Evolutionary conservation across 495 filamentous ascomycete genomes (phyloP), one percentile per base, ranked within the genome.

Genomic region (Trichoderma parareesei): DNA sequence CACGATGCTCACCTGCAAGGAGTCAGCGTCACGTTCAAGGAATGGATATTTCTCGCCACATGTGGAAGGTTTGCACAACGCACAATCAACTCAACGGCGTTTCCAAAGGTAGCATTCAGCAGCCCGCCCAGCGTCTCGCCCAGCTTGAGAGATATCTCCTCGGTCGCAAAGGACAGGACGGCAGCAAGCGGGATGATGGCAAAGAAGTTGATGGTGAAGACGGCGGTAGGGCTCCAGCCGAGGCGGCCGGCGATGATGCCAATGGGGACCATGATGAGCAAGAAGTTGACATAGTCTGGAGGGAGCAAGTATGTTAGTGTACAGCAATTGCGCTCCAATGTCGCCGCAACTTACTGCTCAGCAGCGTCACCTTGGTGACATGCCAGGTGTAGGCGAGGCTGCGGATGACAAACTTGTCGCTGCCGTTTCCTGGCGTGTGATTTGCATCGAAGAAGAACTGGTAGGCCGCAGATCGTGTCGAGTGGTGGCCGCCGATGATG

Each of bases 11-110:
- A 98, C 92, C 92, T 96, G 72, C 64, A 63, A 5, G 66, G 66
- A 38, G 38, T 35, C 61, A 48, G 53, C 68, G 73, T 66, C 68
- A 65, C 33, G 66, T 41, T 13, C 60, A n/a, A 14, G 4, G 57
- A 10, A 33, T 10, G 6, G 20, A 1, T 40, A 55, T 62, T 38
- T 46, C 7, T 4, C 16, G 16, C 11, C 43, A 46, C 44, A 48
- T 68, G 68, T 62, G 10, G 49, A 63, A 43, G 42, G 67, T 27
- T 48, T 20, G 63, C 41, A 67, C 65, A 68, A 67, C 65, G 70
- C 80, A 96, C 94, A 79, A 98, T 98, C 70, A 98, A 76, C 71
- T 98, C 94, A n/a, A 97, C 93, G 0, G 94, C 94, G 81, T 98
- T 98, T 48, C 94, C 94, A 78, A 96, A 97, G 7, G 91, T 95